These are phyloP conservation scores for Terana coerulea DNA, from an alignment of 768 basidiomycete genomes.

Conservation along the genomic window DNA sequence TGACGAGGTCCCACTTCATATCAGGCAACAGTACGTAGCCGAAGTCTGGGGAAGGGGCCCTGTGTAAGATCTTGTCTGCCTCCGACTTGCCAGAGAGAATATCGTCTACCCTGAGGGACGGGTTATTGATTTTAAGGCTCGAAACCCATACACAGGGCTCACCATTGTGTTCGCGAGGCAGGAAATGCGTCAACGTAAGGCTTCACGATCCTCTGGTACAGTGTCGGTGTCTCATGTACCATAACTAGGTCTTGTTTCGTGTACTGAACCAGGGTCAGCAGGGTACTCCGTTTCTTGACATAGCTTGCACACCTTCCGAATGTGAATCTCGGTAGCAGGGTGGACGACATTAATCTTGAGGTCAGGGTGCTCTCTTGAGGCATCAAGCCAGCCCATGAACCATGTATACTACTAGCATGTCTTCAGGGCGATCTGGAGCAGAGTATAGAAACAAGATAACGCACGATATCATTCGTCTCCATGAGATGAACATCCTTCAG, in stretches of 20 bases:
- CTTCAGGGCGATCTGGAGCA: neutral
- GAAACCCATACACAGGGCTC: constrained; percentile 4
- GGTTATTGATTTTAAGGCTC: neutral
- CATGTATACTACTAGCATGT: constrained; percentile 64
- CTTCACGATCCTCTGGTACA: constrained; percentile 67
- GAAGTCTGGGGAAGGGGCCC: constrained; percentile 41
- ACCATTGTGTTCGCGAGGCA: constrained; percentile 79
- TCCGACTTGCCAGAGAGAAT: constrained; percentile 79
- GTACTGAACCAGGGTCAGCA: constrained; percentile 46
- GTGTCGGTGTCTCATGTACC: constrained; percentile 77
- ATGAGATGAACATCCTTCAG: constrained; percentile 45
- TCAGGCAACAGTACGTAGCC: constrained; percentile 87
- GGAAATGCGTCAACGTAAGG: constrained; percentile 82
- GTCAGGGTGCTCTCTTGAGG: constrained; percentile 47
- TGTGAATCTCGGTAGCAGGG: constrained; percentile 88
- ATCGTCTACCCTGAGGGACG: constrained; percentile 67
- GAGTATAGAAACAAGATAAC: constrained; percentile 17
- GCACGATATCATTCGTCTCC: constrained; percentile 66
- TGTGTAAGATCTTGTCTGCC: constrained; percentile 64
- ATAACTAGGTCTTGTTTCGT: constrained; percentile 66
- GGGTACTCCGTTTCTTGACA: too few relatives aligned
- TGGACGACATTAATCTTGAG: constrained; percentile 81
- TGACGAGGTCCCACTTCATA: constrained; percentile 93
- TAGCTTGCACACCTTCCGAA: constrained; percentile 70
- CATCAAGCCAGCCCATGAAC: constrained; percentile 66